Percentiles rank a stretch among this genome's conserved stretches.
These are phyloP conservation scores for Linaria vulgaris DNA, from an alignment of 257 asterid species.

Conservation along the genomic window DNA sequence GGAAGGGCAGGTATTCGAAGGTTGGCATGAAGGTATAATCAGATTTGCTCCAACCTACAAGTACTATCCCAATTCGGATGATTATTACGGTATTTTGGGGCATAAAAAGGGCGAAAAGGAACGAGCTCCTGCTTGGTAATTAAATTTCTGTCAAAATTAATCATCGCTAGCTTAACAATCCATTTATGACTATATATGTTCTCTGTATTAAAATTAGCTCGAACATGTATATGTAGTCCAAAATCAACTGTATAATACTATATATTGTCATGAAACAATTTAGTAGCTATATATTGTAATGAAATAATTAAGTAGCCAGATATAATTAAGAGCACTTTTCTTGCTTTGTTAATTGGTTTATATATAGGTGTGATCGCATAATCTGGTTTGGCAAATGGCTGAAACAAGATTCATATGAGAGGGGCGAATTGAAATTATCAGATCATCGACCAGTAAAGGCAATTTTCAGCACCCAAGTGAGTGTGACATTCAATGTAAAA, in stretches of 20 bases:
- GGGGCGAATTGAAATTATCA: constrained; percentile 60
- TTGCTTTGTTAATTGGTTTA: not conserved
- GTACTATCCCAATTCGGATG: constrained; percentile 47
- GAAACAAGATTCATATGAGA: constrained; percentile 47
- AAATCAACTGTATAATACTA: too few relatives aligned
- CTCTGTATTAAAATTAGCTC: too few relatives aligned
- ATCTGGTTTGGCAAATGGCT: constrained; percentile 64
- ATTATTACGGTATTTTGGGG: constrained; percentile 42
- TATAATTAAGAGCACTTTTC: not conserved
- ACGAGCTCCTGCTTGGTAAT: constrained; percentile 68
- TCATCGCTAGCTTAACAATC: too few relatives aligned
- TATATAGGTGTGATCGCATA: constrained; percentile 64
- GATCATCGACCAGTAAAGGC: constrained; percentile 68
- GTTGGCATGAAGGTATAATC: constrained; percentile 60
- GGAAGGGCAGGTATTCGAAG: constrained; percentile 62
- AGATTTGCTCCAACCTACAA: constrained; percentile 69
- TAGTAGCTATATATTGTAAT: too few relatives aligned
- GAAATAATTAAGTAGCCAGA: too few relatives aligned
- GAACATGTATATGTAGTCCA: too few relatives aligned
- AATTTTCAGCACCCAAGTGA: constrained; percentile 43
- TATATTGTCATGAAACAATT: too few relatives aligned
- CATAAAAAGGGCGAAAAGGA: constrained; percentile 46
- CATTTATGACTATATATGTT: too few relatives aligned
- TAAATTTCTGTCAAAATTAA: not conserved
- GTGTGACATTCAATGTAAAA: constrained; percentile 29